Percentiles rank a stretch among this genome's conserved stretches.
phyloP scores from a whole-genome alignment of 2,329 filamentous ascomycete genomes.

The Neoarthrinium moseri region DNA sequence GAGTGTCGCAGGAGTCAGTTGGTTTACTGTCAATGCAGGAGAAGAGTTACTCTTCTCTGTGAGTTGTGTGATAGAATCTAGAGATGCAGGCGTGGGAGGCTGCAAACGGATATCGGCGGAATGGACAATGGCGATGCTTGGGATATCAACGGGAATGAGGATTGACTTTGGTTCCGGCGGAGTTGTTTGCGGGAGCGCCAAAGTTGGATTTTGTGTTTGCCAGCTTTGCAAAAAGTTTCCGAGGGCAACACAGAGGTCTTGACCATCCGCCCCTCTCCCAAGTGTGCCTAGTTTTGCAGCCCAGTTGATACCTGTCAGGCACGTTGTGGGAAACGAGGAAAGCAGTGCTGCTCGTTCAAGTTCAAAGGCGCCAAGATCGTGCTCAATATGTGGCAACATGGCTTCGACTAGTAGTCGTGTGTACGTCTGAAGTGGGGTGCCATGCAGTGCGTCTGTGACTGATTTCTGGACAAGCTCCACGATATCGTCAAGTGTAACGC shows the following conservation, averaged over 20 bases:
- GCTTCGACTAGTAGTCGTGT: conserved; percentile 43
- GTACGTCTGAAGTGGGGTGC: conserved; percentile 43
- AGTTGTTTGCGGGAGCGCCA: conserved; percentile 30
- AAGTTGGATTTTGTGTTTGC: conserved; percentile 31
- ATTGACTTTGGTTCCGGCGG: conserved; percentile 59
- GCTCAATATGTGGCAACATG: conserved; percentile 42
- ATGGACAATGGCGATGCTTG: conserved; percentile 78
- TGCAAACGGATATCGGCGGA: conserved; percentile 67
- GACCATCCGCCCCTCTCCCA: conserved; percentile 35
- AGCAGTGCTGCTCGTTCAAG: conserved; percentile 57
- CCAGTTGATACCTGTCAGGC: conserved; percentile 48
- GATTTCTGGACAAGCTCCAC: conserved; percentile 45
- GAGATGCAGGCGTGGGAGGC: conserved; percentile 19
- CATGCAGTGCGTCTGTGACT: conserved; percentile 37
- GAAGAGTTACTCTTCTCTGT: conserved; percentile 24
- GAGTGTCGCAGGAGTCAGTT: conserved; percentile 63
- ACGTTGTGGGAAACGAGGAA: conserved; percentile 47
- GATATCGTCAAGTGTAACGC: conserved; percentile 74
- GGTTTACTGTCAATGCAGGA: conserved; percentile 57
- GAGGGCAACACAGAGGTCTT: conserved; percentile 29
- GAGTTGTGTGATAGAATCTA: no score
- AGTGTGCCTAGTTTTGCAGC: conserved; percentile 48
- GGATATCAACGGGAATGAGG: conserved; percentile 86
- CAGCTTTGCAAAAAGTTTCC: conserved; percentile 35
- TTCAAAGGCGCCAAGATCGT: conserved; percentile 45